These are phyloP conservation scores for Leccinum obscurum DNA, from an alignment of 768 basidiomycete genomes.

Conservation along the genomic window DNA sequence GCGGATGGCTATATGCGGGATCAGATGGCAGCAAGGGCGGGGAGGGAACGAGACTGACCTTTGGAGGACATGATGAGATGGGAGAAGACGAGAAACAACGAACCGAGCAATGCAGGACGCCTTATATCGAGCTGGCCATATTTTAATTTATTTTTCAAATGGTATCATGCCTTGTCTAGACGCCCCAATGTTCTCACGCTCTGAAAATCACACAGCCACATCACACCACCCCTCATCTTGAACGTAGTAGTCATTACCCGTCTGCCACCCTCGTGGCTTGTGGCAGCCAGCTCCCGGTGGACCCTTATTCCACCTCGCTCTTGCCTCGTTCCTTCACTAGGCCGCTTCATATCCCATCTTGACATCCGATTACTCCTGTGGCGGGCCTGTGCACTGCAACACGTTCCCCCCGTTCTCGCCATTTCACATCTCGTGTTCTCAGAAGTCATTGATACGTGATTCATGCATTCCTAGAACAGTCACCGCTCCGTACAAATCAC, in stretches of 20 bases:
- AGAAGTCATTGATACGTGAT: neutral
- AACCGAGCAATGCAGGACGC: neutral
- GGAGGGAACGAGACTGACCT: slow-evolving; percentile 20
- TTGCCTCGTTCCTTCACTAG: slow-evolving; percentile 8
- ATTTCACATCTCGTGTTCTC: neutral
- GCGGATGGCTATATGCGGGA: slow-evolving; percentile 64
- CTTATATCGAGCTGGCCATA: slow-evolving; percentile 19
- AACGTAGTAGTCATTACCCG: neutral
- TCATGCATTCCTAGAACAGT: neutral
- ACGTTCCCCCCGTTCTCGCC: slow-evolving; percentile 14
- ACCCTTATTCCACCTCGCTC: slow-evolving; percentile 15
- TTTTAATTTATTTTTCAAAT: slow-evolving; percentile 20
- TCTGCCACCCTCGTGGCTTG: neutral
- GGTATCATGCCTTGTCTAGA: slow-evolving; percentile 26
- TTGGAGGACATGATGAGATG: slow-evolving; percentile 34
- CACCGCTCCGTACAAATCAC: neutral
- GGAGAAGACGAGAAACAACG: slow-evolving; percentile 5
- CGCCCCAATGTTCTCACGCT: slow-evolving; percentile 33
- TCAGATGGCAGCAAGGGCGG: slow-evolving; percentile 5
- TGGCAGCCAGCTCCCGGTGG: neutral
- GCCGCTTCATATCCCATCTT: slow-evolving; percentile 13
- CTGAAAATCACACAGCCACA: slow-evolving; percentile 33
- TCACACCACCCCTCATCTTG: slow-evolving; percentile 2
- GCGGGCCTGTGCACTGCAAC: neutral
- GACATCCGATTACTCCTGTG: slow-evolving; percentile 1